A percentile compares a stretch with the other conserved stretches of the same genome.
phyloP scores from a whole-genome alignment of 805 yeast genomes.

The Teunomyces tritomae region DNA sequence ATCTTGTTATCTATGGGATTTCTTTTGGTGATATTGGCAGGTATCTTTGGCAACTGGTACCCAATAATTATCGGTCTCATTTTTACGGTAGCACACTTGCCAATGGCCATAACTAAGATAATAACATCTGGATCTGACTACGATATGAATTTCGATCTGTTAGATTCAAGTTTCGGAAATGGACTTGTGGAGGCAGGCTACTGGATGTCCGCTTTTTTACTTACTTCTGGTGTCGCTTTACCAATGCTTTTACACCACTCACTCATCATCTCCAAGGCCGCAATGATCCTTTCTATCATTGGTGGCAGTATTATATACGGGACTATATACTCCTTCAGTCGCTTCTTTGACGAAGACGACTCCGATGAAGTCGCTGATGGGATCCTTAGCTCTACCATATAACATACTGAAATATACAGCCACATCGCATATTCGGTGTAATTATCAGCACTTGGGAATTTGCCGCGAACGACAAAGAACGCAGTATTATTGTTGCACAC shows the following conservation, averaged over 20 bases:
- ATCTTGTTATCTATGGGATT: conserved; percentile 86
- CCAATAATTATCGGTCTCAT: conserved; percentile 67
- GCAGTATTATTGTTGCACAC: not conserved
- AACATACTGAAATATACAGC: conserved; percentile 2
- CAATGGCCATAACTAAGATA: conserved; percentile 33
- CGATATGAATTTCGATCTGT: conserved; percentile 43
- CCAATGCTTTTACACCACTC: conserved; percentile 80
- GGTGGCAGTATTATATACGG: conserved; percentile 87
- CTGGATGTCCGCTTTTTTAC: conserved; percentile 72
- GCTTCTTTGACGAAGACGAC: conserved; percentile 58
- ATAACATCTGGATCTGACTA: conserved; percentile 34
- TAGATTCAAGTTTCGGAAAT: conserved; percentile 26
- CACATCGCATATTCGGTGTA: not conserved
- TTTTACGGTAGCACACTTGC: conserved; percentile 41
- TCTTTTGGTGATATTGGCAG: conserved; percentile 80
- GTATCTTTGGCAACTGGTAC: conserved; percentile 86
- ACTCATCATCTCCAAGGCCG: conserved; percentile 62
- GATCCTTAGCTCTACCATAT: not conserved
- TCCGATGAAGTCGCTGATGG: conserved; percentile 22
- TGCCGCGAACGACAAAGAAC: no score
- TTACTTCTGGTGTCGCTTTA: conserved; percentile 67
- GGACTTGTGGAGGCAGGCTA: conserved; percentile 72
- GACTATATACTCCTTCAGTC: conserved; percentile 77
- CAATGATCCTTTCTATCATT: conserved; percentile 69
- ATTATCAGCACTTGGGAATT: not conserved